phyloP scores from a whole-genome alignment of 805 yeast species.

The Saturnispora saitoi region DNA sequence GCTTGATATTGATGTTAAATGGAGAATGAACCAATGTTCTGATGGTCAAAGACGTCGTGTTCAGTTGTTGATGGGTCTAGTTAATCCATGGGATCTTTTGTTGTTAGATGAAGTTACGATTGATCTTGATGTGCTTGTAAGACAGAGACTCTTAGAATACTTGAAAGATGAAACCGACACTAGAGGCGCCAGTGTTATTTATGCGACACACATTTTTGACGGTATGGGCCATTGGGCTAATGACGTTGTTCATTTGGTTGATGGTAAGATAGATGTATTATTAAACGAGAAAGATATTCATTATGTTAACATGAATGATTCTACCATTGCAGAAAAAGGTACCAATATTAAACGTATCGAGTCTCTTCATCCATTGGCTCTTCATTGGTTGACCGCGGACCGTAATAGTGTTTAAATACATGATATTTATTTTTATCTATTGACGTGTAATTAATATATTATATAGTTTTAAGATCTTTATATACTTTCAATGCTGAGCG shows the following conservation, averaged over 20 bases:
- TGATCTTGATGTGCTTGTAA: conserved; percentile 87
- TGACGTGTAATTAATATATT: too few relatives aligned
- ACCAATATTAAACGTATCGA: conserved; percentile 31
- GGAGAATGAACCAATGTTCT: conserved; percentile 89
- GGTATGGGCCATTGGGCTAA: conserved; percentile 92
- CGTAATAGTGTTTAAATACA: background rate
- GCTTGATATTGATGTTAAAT: conserved; percentile 74
- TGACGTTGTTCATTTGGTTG: conserved; percentile 63
- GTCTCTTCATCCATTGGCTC: conserved; percentile 65
- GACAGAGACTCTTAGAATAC: conserved; percentile 65
- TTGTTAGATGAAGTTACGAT: conserved; percentile 96
- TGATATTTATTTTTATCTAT: too few relatives aligned
- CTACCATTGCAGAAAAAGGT: conserved; percentile 12
- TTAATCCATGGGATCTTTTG: conserved; percentile 82
- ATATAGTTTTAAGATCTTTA: too few relatives aligned
- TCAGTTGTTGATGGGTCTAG: conserved; percentile 85
- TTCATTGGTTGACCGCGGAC: conserved; percentile 44
- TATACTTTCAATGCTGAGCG: background rate
- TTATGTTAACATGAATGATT: conserved; percentile 22
- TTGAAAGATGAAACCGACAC: conserved; percentile 62
- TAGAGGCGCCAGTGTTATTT: conserved; percentile 70
- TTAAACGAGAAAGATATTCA: conserved; percentile 28
- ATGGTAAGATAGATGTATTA: conserved; percentile 45
- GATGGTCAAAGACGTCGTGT: conserved; percentile 96
- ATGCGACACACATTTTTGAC: conserved; percentile 95